These are phyloP conservation scores for Cunninghamia lanceolata DNA, from an alignment of 75 land plant genomes.

Conservation along the genomic window DNA sequence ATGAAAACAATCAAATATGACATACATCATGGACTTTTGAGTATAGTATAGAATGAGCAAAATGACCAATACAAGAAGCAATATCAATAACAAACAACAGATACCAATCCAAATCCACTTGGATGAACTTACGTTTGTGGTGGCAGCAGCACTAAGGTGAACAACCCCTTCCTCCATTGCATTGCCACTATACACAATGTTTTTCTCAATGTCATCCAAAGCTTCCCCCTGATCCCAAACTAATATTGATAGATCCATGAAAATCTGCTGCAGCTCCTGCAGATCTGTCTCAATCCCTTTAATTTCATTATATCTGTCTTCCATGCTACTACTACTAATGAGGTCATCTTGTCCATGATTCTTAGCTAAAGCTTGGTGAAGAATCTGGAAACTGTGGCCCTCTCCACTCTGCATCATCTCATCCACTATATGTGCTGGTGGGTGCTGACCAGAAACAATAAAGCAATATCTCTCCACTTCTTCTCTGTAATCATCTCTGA, in stretches of 20 bases:
- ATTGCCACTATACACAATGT: background rate
- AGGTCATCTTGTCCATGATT: background rate
- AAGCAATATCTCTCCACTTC: background rate
- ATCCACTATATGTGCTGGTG: background rate
- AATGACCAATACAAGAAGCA: background rate
- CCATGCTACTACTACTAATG: background rate
- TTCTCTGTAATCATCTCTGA: background rate
- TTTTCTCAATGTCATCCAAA: background rate
- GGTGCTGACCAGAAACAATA: background rate
- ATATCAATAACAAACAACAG: background rate
- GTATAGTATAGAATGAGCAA: background rate
- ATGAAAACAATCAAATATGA: background rate
- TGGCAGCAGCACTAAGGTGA: background rate
- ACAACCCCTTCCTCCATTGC: background rate
- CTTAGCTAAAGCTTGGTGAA: background rate
- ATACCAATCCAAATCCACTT: background rate
- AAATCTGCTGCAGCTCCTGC: background rate
- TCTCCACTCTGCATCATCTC: background rate
- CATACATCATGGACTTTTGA: background rate
- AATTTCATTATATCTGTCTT: background rate
- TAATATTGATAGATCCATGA: background rate
- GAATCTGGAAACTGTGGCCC: background rate
- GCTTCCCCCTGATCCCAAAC: background rate
- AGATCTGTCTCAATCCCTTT: background rate
- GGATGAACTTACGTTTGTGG: background rate